phyloP scores from a whole-genome alignment of 108 stramenopile species.

The Fragilaria radians region DNA sequence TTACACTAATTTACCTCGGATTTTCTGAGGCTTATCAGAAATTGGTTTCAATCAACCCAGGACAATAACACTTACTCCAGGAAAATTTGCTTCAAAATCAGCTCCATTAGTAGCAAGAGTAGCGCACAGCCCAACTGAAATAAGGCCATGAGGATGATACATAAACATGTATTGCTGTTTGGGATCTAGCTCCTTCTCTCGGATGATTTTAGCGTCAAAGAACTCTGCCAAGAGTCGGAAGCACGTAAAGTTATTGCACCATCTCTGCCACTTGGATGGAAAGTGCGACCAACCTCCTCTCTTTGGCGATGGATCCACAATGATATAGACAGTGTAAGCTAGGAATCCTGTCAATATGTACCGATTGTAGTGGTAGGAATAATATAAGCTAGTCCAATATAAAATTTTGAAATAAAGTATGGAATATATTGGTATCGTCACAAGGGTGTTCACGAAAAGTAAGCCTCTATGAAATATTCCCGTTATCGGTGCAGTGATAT shows the following conservation, averaged over 20 bases:
- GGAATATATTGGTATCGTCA: neutral
- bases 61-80: neutral
- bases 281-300: neutral
- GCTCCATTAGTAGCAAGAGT: constrained; percentile 18
- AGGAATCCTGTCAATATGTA: neutral
- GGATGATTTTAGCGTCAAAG: neutral
- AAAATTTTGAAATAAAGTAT: neutral
- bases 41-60: too few species aligned
- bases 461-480: neutral
- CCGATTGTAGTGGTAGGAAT: neutral
- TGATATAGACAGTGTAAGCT: neutral
- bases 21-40: too few species aligned
- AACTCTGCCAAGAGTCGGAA: neutral
- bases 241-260: neutral
- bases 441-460: neutral
- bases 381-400: neutral
- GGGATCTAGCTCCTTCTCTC: neutral
- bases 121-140: constrained; percentile 20
- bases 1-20: too few species aligned
- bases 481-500: too few species aligned
- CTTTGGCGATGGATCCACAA: neutral
- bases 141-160: constrained; percentile 62
- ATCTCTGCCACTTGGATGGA: neutral
- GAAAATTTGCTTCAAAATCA: neutral
- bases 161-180: constrained; percentile 38